These are phyloP conservation scores for Tylopilus sp. DNA, from an alignment of 768 basidiomycete species.

Conservation along the genomic window DNA sequence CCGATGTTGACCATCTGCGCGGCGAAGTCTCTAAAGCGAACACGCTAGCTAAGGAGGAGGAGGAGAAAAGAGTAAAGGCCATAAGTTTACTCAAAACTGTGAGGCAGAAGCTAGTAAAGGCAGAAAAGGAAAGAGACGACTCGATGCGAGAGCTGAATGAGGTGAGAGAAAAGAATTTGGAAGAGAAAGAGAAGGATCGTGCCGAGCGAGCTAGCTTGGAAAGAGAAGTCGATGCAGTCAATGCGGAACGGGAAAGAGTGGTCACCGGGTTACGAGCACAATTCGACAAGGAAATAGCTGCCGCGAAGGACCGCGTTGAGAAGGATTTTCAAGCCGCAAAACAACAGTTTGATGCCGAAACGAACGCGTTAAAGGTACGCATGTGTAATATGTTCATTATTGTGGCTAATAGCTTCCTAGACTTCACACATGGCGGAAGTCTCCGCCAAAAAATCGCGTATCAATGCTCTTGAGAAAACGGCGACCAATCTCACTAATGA, in stretches of 20 bases:
- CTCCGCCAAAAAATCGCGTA: constrained; percentile 53
- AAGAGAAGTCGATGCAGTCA: constrained; percentile 60
- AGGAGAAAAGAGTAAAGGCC: constrained; percentile 95
- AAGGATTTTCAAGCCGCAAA: constrained; percentile 63
- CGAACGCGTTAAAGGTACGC: constrained; percentile 66
- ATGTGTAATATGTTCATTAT: constrained; percentile 4
- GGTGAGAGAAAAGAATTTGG: constrained; percentile 51
- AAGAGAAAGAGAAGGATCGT: constrained; percentile 42
- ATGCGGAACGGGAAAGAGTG: constrained; percentile 61
- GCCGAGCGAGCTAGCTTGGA: constrained; percentile 52
- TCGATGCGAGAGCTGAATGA: constrained; percentile 52
- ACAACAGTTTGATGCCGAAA: constrained; percentile 76
- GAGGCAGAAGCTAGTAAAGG: constrained; percentile 94
- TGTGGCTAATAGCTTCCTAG: constrained; percentile 37
- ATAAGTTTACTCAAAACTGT: constrained; percentile 91
- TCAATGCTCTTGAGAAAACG: constrained; percentile 66
- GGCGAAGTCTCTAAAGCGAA: constrained; percentile 62
- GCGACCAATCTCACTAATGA: constrained; percentile 67
- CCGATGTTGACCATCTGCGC: constrained; percentile 56
- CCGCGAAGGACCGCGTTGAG: constrained; percentile 64
- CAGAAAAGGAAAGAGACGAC: constrained; percentile 92
- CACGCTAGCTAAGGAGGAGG: constrained; percentile 80
- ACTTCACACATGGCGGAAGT: constrained; percentile 67
- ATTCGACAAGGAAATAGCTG: constrained; percentile 68
- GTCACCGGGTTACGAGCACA: constrained; percentile 57